phyloP scores from a whole-genome alignment of 805 yeast genomes.

The Candida railenensis region DNA sequence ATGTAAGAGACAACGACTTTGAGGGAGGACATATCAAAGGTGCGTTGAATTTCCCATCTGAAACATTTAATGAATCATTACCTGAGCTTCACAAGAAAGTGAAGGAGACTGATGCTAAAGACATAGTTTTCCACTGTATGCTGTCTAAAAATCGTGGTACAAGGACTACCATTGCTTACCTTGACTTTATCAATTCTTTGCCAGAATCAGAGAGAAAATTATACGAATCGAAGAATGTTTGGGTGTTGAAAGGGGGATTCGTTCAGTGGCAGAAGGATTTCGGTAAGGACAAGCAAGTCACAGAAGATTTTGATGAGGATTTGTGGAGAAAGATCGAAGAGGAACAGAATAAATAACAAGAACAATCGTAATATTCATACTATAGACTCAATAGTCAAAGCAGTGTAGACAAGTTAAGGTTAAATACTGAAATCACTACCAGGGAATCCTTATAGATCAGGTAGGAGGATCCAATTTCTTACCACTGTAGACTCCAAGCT shows the following conservation, averaged over 20 bases:
- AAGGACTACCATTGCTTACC: neutral
- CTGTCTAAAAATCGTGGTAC: slow-evolving; percentile 1
- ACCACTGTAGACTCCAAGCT: too few species aligned
- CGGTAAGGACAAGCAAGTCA: neutral
- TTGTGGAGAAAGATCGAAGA: neutral
- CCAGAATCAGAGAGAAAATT: neutral
- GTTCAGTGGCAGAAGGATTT: slow-evolving; percentile 2
- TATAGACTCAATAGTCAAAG: too few species aligned
- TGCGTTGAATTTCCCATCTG: slow-evolving; percentile 1
- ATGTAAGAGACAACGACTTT: slow-evolving; percentile 1
- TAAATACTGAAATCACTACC: too few species aligned
- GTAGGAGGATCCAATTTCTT: neutral
- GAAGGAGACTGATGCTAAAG: neutral
- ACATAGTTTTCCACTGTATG: slow-evolving; percentile 1
- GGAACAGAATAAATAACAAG: neutral
- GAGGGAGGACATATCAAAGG: slow-evolving; percentile 3
- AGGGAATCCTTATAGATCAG: too few species aligned
- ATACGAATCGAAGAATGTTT: neutral
- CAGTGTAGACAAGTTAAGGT: too few species aligned
- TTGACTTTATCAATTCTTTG: neutral
- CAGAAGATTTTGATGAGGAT: slow-evolving; percentile 3
- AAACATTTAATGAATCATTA: neutral
- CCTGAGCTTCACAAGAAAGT: neutral
- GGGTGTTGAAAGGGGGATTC: slow-evolving; percentile 3
- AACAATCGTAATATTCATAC: too few species aligned